Evolutionary conservation across 2,329 filamentous ascomycete species (phyloP).

Genomic region (Dendryphion nanum): DNA sequence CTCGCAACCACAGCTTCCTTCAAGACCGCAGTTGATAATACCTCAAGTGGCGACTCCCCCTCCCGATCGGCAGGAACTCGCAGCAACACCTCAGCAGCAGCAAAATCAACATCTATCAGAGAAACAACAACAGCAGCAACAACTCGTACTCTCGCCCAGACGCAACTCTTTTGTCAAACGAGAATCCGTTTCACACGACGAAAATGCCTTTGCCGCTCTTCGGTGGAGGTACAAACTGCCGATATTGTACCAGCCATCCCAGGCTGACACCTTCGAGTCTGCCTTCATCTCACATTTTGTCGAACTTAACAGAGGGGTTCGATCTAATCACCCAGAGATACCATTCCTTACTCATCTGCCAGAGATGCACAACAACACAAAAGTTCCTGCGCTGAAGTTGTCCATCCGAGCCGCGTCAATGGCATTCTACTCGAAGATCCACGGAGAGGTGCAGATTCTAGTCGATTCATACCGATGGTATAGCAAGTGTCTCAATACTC

Average conservation of each 20-base stretch:
- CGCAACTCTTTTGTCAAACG: neutral
- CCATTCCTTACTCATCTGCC: slow-evolving; percentile 28
- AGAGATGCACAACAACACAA: slow-evolving; percentile 14
- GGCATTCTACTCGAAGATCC: slow-evolving; percentile 32
- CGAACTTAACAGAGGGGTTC: slow-evolving; percentile 20
- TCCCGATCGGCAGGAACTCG: no score
- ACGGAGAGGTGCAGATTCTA: slow-evolving; percentile 26
- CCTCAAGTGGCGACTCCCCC: no score
- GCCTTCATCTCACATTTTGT: slow-evolving; percentile 32
- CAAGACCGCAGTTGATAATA: no score
- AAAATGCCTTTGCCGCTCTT: slow-evolving; percentile 21
- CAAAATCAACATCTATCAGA: no score
- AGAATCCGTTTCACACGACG: slow-evolving; percentile 8
- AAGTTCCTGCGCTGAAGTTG: slow-evolving; percentile 23
- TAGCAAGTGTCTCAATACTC: slow-evolving; percentile 23
- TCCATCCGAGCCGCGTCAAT: slow-evolving; percentile 33
- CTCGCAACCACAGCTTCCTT: no score
- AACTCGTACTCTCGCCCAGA: neutral
- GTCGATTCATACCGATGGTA: slow-evolving; percentile 35
- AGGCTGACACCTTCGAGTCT: slow-evolving; percentile 22
- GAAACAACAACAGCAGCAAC: no score
- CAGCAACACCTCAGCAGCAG: neutral
- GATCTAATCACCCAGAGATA: slow-evolving; percentile 17
- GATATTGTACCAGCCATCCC: slow-evolving; percentile 23
- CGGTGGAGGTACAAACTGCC: slow-evolving; percentile 24